Conservation (phyloP, 352 stramenopile species). For the Pythium biforme region DNA sequence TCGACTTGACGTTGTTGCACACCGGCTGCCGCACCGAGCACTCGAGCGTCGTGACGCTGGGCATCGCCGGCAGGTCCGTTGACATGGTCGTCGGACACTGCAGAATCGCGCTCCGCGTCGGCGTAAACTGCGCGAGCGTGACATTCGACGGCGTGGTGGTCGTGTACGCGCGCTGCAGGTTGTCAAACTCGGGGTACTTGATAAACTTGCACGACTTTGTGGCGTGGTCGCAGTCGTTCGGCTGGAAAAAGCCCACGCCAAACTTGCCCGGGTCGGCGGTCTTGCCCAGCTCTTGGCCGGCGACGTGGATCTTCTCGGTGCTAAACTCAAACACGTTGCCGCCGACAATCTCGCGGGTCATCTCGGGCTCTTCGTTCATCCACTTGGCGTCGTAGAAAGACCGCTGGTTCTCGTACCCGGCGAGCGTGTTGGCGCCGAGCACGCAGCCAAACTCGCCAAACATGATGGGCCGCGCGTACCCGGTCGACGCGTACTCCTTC, state of each 20-base stretch:
- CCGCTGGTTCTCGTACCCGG: slow-evolving; percentile 46
- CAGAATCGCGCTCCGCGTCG: slow-evolving; percentile 27
- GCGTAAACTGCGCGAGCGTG: slow-evolving; percentile 29
- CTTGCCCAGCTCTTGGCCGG: not conserved
- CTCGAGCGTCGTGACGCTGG: slow-evolving; percentile 24
- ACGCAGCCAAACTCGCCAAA: slow-evolving; percentile 60
- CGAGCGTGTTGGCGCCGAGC: slow-evolving; percentile 42
- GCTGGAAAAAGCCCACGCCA: slow-evolving; percentile 45
- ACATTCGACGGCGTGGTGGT: slow-evolving; percentile 36
- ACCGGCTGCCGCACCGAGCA: slow-evolving; percentile 45
- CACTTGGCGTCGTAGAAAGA: slow-evolving; percentile 47
- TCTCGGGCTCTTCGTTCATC: slow-evolving; percentile 38
- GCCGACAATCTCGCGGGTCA: slow-evolving; percentile 11
- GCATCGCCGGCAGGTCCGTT: slow-evolving; percentile 19
- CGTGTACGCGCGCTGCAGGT: slow-evolving; percentile 51
- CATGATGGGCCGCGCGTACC: slow-evolving; percentile 43
- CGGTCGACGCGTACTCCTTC: slow-evolving; percentile 38
- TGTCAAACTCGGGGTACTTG: slow-evolving; percentile 48
- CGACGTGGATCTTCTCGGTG: slow-evolving; percentile 25
- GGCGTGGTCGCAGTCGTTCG: slow-evolving; percentile 42
- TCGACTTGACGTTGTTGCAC: slow-evolving; percentile 48
- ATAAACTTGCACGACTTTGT: slow-evolving; percentile 35
- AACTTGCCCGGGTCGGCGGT: slow-evolving; percentile 29
- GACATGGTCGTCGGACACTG: slow-evolving; percentile 31
- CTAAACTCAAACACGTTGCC: slow-evolving; percentile 44